Base-by-base conservation (phyloP, 805 yeast genomes). In the Lachancea quebecensis region DNA sequence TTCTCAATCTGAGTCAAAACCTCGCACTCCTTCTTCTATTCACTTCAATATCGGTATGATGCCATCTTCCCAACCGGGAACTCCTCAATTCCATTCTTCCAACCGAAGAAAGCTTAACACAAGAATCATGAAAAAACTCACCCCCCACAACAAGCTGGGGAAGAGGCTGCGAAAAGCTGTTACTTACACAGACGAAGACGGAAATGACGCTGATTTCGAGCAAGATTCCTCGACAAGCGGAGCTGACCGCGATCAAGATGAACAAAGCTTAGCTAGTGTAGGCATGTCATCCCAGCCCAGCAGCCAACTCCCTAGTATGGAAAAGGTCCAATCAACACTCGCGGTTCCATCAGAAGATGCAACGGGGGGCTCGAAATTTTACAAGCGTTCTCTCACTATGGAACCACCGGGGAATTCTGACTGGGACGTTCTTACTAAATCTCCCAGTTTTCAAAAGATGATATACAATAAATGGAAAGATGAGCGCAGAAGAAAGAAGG, bases 361-460 rank as follows among this genome's bases (percentile, higher is more conserved):
- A 30, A 63, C 67, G 15, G 65, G 63, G 30, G 70, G 68, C 5
- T 48, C 50, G 41, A 73, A 66, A 48, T 66, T 64, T 33, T 53
- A 56, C 28, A 71, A 73, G 47, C 63, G 80, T 50, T 69, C 80
- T 10, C 73, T 70, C 49, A 77, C 82, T 0, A 55, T 74, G 38
- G 81, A 76, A 44, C 63, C 65, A 12, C 54, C 55, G 16, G 50
- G 46, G 44, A 60, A 52, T 42, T 55, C 39, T 31, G 51, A 51
- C 27, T 29, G 57, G 17, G 44, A 54, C 16, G 42, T 50, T 8
- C 34, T 67, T 9, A 48, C 60, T 1, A 70, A 64, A 41, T 67
- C 79, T 1, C 74, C 78, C n/a, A 73, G 78, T 2, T 73, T 75
- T 51, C 80, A 75, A 43, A 69, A 60, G 41, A 52, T 68, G 54